A percentile compares a stretch with the other conserved stretches of the same genome.
These are phyloP conservation scores for Parietaria judaica DNA, from an alignment of 306 rosid species.

Conservation along the genomic window DNA sequence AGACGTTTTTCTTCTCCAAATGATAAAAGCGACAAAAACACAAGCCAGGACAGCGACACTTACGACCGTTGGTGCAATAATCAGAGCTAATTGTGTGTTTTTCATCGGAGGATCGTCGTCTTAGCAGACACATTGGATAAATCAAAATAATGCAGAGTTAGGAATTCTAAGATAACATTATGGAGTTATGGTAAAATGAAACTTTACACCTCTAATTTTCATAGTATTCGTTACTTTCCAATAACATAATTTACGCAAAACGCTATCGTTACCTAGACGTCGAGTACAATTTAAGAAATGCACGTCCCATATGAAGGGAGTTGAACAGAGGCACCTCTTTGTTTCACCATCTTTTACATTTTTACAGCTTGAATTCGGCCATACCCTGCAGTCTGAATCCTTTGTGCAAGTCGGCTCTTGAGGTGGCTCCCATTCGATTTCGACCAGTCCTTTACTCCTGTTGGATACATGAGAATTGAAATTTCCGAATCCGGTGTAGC, in stretches of 20 bases:
- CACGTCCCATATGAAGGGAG: conserved; percentile 36
- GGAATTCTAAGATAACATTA: background rate
- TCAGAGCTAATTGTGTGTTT: conserved; percentile 16
- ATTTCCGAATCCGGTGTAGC: conserved; percentile 13
- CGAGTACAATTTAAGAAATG: conserved; percentile 33
- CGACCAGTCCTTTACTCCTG: conserved; percentile 11
- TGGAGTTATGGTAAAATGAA: background rate
- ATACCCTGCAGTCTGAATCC: conserved; percentile 33
- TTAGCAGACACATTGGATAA: background rate
- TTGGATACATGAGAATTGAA: background rate
- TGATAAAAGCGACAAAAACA: conserved; percentile 18
- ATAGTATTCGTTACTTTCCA: background rate
- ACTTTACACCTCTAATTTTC: background rate
- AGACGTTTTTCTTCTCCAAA: conserved; percentile 29
- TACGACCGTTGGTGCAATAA: conserved; percentile 21
- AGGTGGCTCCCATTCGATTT: conserved; percentile 43
- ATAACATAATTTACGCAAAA: background rate
- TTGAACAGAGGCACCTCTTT: conserved; percentile 40
- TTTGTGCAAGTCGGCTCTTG: conserved; percentile 36
- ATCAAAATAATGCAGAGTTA: no score
- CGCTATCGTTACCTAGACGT: conserved; percentile 27
- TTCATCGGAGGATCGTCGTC: conserved; percentile 8
- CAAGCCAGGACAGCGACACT: conserved; percentile 27
- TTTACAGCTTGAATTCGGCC: conserved; percentile 56
- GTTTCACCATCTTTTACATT: conserved; percentile 16